phyloP scores from a whole-genome alignment of 768 basidiomycete genomes.

The Termitomyces sp. region DNA sequence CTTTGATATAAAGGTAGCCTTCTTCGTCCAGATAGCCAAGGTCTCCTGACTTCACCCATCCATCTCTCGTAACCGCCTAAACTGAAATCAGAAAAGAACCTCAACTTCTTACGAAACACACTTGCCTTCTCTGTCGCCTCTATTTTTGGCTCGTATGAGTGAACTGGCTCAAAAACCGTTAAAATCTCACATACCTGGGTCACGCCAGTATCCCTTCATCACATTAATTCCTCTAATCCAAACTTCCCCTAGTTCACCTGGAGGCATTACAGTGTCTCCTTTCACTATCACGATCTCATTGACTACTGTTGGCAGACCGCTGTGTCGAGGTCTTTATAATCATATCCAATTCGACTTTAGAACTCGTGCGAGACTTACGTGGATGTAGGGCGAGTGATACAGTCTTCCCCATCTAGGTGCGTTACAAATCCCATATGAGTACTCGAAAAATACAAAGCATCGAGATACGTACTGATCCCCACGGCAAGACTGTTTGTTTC shows the following conservation, averaged over 20 bases:
- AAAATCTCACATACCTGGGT: constrained; percentile 26
- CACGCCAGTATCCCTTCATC: constrained; percentile 49
- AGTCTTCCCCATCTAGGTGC: constrained; percentile 44
- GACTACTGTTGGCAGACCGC: constrained; percentile 40
- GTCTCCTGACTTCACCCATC: constrained; percentile 44
- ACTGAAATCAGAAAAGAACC: constrained; percentile 10
- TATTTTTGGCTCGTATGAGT: neutral
- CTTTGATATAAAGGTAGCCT: constrained; percentile 46
- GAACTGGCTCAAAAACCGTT: neutral
- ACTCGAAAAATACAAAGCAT: neutral
- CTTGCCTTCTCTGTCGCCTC: constrained; percentile 23
- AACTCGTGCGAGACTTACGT: constrained; percentile 26
- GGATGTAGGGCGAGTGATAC: constrained; percentile 36
- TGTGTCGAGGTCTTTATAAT: constrained; percentile 5
- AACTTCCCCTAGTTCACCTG: constrained; percentile 32
- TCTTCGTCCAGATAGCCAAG: constrained; percentile 37
- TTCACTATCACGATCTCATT: constrained; percentile 41
- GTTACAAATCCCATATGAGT: neutral
- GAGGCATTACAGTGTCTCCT: constrained; percentile 21
- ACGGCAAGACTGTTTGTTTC: constrained; percentile 47
- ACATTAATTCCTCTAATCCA: constrained; percentile 43
- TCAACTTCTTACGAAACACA: neutral
- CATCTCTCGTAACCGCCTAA: constrained; percentile 35
- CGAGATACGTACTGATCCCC: constrained; percentile 21
- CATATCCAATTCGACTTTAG: neutral